These are phyloP conservation scores for Iris pallida DNA, from an alignment of 116 monocot genomes.

Conservation along the genomic window DNA sequence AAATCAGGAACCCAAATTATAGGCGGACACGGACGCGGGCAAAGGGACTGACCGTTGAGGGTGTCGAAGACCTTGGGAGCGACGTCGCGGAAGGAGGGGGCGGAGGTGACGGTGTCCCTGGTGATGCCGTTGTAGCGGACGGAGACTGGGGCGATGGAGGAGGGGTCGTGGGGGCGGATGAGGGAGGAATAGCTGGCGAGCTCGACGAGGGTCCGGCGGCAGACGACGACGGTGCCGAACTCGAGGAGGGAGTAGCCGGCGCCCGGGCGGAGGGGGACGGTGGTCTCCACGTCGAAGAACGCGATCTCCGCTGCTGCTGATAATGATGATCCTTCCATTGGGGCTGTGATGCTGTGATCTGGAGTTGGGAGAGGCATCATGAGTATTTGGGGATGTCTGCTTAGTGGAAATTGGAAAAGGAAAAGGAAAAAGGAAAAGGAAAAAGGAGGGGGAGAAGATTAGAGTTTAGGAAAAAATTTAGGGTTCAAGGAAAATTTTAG, in stretches of 20 bases:
- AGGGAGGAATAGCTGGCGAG: slow-evolving; percentile 87
- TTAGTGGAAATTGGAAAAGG: too few species aligned
- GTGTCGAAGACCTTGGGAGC: slow-evolving; percentile 54
- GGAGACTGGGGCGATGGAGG: slow-evolving; percentile 46
- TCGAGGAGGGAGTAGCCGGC: slow-evolving; percentile 63
- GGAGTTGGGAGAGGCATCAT: too few species aligned
- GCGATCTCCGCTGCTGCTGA: slow-evolving; percentile 41
- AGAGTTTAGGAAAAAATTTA: too few species aligned
- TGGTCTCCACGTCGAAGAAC: slow-evolving; percentile 95
- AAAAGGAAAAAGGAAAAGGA: too few species aligned
- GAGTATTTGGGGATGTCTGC: too few species aligned
- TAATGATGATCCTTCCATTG: neutral
- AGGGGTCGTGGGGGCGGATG: slow-evolving; percentile 51
- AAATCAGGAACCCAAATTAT: too few species aligned
- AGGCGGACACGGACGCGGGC: too few species aligned
- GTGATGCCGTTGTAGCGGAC: slow-evolving; percentile 84
- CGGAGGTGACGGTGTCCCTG: slow-evolving; percentile 43
- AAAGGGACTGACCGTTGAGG: slow-evolving; percentile 89
- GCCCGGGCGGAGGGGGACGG: slow-evolving; percentile 53
- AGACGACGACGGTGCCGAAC: slow-evolving; percentile 81
- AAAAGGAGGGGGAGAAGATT: too few species aligned
- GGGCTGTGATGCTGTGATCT: too few species aligned
- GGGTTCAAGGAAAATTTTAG: too few species aligned
- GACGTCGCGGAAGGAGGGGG: slow-evolving; percentile 66
- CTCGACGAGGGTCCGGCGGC: slow-evolving; percentile 47